A percentile compares a stretch with the other conserved stretches of the same genome.
Conservation (phyloP, 116 monocot species). For the Posidonia oceanica region DNA sequence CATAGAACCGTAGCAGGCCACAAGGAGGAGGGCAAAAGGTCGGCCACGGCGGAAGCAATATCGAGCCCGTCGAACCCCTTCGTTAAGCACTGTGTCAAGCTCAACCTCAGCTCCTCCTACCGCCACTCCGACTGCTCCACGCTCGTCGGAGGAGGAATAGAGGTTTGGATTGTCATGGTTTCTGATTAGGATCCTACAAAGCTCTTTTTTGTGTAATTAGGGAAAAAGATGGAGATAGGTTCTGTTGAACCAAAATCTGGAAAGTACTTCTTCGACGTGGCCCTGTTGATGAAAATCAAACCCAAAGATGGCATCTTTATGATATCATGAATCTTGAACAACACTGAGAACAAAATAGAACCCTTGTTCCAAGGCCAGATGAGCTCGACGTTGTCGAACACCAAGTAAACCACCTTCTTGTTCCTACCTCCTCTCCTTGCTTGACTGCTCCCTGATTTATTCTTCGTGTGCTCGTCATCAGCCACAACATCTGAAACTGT, state of each 20-base stretch:
- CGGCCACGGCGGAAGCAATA: neutral
- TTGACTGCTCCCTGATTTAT: neutral
- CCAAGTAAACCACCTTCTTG: constrained; percentile 53
- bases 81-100: constrained; percentile 97
- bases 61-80: constrained; percentile 78
- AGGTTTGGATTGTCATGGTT: constrained; percentile 56
- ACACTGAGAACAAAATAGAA: constrained; percentile 28
- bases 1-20: no score
- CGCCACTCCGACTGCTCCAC: constrained; percentile 47
- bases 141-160: constrained; percentile 60
- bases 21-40: neutral
- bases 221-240: constrained; percentile 50
- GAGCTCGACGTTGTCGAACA: constrained; percentile 83
- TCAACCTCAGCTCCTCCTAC: constrained; percentile 76
- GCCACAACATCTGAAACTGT: neutral
- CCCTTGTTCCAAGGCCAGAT: constrained; percentile 47
- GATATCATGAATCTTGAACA: constrained; percentile 53
- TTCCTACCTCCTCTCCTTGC: neutral
- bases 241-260: constrained; percentile 40
- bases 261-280: constrained; percentile 53
- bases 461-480: neutral
- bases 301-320: constrained; percentile 37
- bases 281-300: constrained; percentile 64
- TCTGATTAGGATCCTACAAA: constrained; percentile 50
- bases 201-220: constrained; percentile 67